Conservation (phyloP, 208 protist genomes). For the Trichomonas gallinae region DNA sequence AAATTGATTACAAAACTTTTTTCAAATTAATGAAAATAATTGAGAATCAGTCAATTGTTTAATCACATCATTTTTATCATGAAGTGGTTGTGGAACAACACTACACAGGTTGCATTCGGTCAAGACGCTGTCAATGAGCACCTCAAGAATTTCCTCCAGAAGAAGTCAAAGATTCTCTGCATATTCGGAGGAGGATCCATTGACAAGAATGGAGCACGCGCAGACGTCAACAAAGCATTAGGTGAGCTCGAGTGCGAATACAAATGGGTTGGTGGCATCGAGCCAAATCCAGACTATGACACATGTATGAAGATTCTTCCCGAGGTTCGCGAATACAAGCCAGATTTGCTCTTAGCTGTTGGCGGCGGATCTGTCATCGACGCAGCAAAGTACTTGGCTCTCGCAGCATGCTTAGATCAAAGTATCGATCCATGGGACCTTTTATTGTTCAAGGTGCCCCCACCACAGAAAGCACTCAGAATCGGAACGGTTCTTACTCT, state of each 20-base stretch:
- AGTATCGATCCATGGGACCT: background rate
- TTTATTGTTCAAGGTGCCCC: background rate
- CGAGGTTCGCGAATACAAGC: background rate
- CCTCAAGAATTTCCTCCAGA: background rate
- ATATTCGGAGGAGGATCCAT: background rate
- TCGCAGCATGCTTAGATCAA: background rate
- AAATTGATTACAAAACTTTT: too few species aligned
- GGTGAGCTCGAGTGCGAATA: background rate
- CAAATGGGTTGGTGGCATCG: background rate
- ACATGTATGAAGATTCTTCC: background rate
- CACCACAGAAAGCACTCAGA: background rate
- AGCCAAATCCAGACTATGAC: background rate
- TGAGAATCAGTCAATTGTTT: too few species aligned
- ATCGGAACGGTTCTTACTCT: background rate
- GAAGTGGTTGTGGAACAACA: background rate
- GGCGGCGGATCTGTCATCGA: background rate
- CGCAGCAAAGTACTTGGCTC: background rate
- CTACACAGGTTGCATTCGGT: background rate
- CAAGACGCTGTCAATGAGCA: background rate
- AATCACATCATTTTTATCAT: background rate
- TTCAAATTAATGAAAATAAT: too few species aligned
- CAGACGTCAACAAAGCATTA: background rate
- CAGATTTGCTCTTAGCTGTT: background rate
- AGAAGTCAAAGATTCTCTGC: background rate
- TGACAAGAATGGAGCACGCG: background rate